Evolutionary conservation across 2,329 filamentous ascomycete genomes (phyloP).

Genomic region (Fusarium duplospermum): DNA sequence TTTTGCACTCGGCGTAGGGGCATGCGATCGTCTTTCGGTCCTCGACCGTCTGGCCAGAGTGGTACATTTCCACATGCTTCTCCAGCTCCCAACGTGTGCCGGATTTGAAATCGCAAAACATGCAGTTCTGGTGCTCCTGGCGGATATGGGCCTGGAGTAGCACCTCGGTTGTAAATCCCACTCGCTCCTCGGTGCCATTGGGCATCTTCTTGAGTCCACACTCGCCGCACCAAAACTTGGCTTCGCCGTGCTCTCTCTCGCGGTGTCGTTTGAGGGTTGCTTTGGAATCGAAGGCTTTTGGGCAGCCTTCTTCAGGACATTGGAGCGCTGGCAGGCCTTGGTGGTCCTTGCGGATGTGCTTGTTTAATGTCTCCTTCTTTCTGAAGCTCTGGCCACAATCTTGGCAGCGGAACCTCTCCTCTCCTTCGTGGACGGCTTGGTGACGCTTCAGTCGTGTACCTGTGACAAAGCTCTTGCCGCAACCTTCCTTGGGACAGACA

Average conservation of each 20-base stretch:
- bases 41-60: constrained; percentile 71
- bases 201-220: constrained; percentile 64
- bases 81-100: constrained; percentile 75
- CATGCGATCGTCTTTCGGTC: constrained; percentile 76
- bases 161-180: constrained; percentile 77
- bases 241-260: constrained; percentile 74
- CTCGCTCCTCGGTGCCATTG: constrained; percentile 54
- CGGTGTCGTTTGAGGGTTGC: constrained; percentile 78
- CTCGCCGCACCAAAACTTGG: constrained; percentile 81
- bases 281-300: constrained; percentile 78
- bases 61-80: constrained; percentile 81
- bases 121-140: constrained; percentile 79
- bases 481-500: constrained; percentile 77
- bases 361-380: constrained; percentile 86
- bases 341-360: constrained; percentile 83
- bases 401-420: constrained; percentile 80
- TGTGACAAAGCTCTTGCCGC: constrained; percentile 84
- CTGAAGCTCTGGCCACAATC: constrained; percentile 84
- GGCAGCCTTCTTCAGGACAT: constrained; percentile 73
- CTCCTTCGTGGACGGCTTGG: constrained; percentile 77
- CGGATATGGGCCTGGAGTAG: constrained; percentile 80
- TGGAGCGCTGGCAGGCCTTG: constrained; percentile 76
- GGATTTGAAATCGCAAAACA: constrained; percentile 78
- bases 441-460: constrained; percentile 82
- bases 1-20: constrained; percentile 74